A percentile compares a stretch with the other conserved stretches of the same genome.
phyloP scores from a whole-genome alignment of 306 rosid genomes.

The Prunus armeniaca region DNA sequence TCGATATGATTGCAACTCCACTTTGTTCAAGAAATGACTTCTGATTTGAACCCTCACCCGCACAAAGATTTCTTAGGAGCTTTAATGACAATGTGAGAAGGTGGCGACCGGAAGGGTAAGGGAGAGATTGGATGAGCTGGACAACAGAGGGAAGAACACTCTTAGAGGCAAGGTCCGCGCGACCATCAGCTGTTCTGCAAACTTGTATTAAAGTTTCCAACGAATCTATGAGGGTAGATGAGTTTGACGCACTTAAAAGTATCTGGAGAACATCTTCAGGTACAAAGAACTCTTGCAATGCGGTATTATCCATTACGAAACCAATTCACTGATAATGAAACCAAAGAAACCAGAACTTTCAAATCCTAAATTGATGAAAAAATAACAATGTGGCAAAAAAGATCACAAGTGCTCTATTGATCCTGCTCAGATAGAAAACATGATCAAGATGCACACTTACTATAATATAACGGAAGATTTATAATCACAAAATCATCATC shows the following conservation, averaged over 20 bases:
- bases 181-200: constrained; percentile 50
- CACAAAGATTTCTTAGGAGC: constrained; percentile 69
- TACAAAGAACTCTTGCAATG: constrained; percentile 29
- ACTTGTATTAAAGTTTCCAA: constrained; percentile 39
- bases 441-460: not conserved
- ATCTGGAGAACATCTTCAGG: constrained; percentile 33
- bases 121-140: constrained; percentile 25
- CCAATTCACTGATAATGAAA: not conserved
- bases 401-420: not conserved
- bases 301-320: constrained; percentile 27
- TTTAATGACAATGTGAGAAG: constrained; percentile 42
- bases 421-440: not conserved
- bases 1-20: constrained; percentile 42
- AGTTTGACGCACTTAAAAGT: constrained; percentile 40
- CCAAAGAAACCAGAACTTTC: not conserved
- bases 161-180: constrained; percentile 41
- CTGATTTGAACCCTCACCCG: constrained; percentile 58
- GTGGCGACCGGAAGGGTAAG: constrained; percentile 15
- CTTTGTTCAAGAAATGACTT: constrained; percentile 47
- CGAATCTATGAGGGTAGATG: constrained; percentile 33
- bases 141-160: constrained; percentile 40
- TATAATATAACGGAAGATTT: not conserved
- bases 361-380: not conserved
- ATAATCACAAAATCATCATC: not conserved
- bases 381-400: not conserved